Conservation (phyloP, 1,284 basidiomycete genomes). For the Apiotrichum montevideense region DNA sequence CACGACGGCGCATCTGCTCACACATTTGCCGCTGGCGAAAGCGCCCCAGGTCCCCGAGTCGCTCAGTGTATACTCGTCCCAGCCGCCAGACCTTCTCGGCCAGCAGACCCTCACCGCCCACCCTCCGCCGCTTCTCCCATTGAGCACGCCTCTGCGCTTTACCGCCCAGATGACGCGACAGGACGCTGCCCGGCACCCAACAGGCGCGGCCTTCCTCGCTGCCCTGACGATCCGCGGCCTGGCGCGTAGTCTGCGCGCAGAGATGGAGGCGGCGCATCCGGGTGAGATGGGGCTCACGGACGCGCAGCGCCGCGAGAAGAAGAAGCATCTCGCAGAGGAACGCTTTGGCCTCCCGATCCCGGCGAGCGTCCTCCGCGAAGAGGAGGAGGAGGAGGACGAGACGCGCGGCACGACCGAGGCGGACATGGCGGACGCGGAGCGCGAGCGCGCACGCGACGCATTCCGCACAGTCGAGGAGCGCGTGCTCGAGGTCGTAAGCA, state of each 20-base stretch:
- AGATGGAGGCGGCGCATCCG: conserved; percentile 24
- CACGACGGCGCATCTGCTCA: conserved; percentile 35
- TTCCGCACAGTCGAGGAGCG: conserved; percentile 32
- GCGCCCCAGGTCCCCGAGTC: conserved; percentile 15
- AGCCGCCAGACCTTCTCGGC: conserved; percentile 8
- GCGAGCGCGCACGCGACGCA: conserved; percentile 31
- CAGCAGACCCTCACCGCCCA: conserved; percentile 19
- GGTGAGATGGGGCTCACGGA: conserved; percentile 11
- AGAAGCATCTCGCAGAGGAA: conserved; percentile 35
- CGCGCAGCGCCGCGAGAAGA: conserved; percentile 25
- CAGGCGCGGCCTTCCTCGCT: conserved; percentile 36
- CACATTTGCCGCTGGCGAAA: conserved; percentile 30
- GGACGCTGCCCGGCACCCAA: conserved; percentile 28
- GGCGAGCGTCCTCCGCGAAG: conserved; percentile 33
- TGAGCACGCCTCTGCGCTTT: conserved; percentile 20
- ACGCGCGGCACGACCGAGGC: conserved; percentile 19
- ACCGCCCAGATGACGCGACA: conserved; percentile 22
- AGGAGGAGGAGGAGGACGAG: conserved; percentile 36
- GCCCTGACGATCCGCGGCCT: conserved; percentile 42
- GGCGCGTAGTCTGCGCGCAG: conserved; percentile 30
- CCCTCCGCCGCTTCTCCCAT: conserved; percentile 25
- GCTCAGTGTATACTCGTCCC: conserved; percentile 13
- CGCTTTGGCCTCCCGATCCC: conserved; percentile 45
- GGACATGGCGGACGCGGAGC: conserved; percentile 16
- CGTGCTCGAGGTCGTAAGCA: conserved; percentile 31